phyloP scores from a whole-genome alignment of 495 filamentous ascomycete species.

The Haplographium delicatum region DNA sequence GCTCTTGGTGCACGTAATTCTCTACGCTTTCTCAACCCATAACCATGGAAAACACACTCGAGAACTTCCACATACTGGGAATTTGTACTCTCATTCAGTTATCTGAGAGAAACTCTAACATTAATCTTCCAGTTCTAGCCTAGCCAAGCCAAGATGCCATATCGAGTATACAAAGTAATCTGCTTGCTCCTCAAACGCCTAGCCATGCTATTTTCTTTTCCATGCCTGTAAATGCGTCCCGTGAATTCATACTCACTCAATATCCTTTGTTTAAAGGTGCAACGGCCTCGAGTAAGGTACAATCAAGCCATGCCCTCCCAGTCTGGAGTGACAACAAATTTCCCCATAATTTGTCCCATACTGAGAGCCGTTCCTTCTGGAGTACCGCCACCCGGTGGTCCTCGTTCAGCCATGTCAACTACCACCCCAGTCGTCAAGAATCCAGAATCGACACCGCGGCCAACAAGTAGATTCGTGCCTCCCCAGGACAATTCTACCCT shows the following conservation, averaged over 20 bases:
- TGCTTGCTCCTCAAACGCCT: too few species aligned
- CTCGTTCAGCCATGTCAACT: slow-evolving; percentile 13
- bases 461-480: slow-evolving; percentile 43
- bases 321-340: slow-evolving; percentile 50
- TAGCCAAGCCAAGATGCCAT: too few species aligned
- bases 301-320: slow-evolving; percentile 24
- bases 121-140: too few species aligned
- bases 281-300: too few species aligned
- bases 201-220: not conserved
- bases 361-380: slow-evolving; percentile 40
- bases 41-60: too few species aligned
- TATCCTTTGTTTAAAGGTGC: not conserved
- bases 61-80: too few species aligned
- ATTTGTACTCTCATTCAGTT: too few species aligned
- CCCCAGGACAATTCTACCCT: slow-evolving; percentile 58
- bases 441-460: slow-evolving; percentile 34
- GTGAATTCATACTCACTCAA: not conserved
- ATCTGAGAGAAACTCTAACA: too few species aligned
- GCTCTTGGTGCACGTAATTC: too few species aligned
- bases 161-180: too few species aligned
- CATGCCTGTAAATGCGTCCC: slow-evolving; percentile 9
- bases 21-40: too few species aligned
- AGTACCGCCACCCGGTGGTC: slow-evolving; percentile 19
- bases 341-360: slow-evolving; percentile 55
- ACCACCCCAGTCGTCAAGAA: slow-evolving; percentile 43